A percentile compares a stretch with the other conserved stretches of the same genome.
Conservation (phyloP, 441 rosid genomes). For the Mallotus repandus region DNA sequence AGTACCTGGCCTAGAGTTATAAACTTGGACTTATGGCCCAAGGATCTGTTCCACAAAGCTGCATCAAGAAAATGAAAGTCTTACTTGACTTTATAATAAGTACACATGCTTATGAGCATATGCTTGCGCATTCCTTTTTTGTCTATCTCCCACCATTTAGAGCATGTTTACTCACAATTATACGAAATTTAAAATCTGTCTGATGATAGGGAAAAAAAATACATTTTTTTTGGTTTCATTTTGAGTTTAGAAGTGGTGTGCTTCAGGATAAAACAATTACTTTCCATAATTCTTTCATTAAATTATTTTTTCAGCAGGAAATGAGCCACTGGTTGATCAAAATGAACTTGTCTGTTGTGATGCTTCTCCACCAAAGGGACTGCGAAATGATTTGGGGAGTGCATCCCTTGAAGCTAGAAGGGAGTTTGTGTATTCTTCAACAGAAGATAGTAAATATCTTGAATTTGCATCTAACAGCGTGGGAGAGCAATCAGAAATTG, state of each 20-base stretch:
- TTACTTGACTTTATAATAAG: neutral
- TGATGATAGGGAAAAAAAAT: too few relatives aligned
- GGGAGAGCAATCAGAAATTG: conserved; percentile 24
- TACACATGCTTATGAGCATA: neutral
- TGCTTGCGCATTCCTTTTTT: neutral
- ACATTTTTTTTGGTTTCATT: neutral
- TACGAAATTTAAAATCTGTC: neutral
- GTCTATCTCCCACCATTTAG: neutral
- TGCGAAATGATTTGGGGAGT: conserved; percentile 18
- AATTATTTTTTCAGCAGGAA: conserved; percentile 8
- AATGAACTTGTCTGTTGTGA: conserved; percentile 23
- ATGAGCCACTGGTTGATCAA: conserved; percentile 10
- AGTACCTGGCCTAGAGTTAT: neutral
- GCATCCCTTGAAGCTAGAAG: conserved; percentile 26
- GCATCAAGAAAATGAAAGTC: neutral
- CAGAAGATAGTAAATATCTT: conserved; percentile 19
- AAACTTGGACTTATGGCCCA: neutral
- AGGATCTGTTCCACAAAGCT: neutral
- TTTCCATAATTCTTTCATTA: neutral
- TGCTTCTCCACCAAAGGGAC: conserved; percentile 26
- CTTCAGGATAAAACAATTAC: neutral
- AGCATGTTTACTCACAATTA: neutral
- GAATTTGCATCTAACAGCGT: conserved; percentile 17
- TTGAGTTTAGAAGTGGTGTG: neutral
- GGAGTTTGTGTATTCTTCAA: conserved; percentile 26